Base-by-base conservation (phyloP, 1,284 basidiomycete genomes). In the Lignosus rhinocerotis region DNA sequence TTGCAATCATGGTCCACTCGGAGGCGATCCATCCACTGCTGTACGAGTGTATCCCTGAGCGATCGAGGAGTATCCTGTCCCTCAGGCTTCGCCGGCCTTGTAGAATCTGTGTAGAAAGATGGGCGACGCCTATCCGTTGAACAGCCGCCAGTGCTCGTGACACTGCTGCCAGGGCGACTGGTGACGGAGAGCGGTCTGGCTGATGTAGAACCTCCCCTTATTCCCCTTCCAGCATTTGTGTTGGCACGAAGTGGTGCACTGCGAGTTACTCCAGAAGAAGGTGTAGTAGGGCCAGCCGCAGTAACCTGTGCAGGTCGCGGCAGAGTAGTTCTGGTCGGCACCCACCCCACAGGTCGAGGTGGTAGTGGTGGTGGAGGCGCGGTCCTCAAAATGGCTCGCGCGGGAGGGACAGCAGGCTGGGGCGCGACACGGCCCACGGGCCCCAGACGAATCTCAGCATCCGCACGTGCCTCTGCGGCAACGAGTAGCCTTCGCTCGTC, bases 1-100 rank as follows among this genome's bases (percentile, higher is more conserved):
- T 59, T 17, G 43, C 77, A 79, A 1, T 76, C 75, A 48, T 78
- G 77, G 56, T 77, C 70, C 4, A 64, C 61, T 16, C 75, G 63
- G n/a, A 77, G 65, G 14, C 65, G 56, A 1, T 77, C 76, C 58
- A 73, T 70, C 58, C 68, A 72, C 38, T 71, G 63, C 19, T 34
- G 50, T 6, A 45, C 21, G 38, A 53, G 41, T 14, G 14, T 33
- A 8, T 51, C 36, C 21, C 49, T 51, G 12, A 19, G 19, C 17
- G 30, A 3, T 33, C 33, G 32, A 10, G 11, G 32, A 10, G 11
- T 16, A 11, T 33, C 14, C 14, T 19, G 36, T n/a, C 36, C 14
- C 36, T 14, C 36, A 12, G 36, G n/a, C 36, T 39, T 12, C 36
- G 25, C n/a, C 36, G 36, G n/a, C 7, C 36, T 39, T 1, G 19